Conservation (phyloP, 2,329 filamentous ascomycete genomes). For the Botrytis porri region DNA sequence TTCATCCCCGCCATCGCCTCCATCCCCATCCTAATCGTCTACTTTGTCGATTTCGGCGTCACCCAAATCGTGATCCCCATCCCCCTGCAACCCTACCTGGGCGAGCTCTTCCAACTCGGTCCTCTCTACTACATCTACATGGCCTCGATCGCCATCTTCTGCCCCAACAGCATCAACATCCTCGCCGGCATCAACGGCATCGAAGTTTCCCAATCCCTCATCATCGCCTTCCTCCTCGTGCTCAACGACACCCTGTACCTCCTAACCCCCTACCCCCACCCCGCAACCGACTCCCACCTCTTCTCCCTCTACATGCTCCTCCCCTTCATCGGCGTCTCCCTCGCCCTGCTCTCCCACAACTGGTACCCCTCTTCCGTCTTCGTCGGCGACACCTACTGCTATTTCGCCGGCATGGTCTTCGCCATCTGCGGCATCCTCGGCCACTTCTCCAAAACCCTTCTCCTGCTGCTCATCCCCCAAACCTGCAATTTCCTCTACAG, state of each 20-base stretch:
- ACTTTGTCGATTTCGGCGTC: slow-evolving; percentile 97
- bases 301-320: slow-evolving; percentile 94
- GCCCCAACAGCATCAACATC: slow-evolving; percentile 98
- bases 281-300: slow-evolving; percentile 90
- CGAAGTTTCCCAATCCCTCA: slow-evolving; percentile 89
- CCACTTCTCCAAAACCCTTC: slow-evolving; percentile 95
- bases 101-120: slow-evolving; percentile 74
- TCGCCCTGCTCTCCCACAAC: slow-evolving; percentile 85
- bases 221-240: slow-evolving; percentile 79
- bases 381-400: slow-evolving; percentile 98
- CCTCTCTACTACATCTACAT: slow-evolving; percentile 93
- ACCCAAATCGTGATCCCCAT: slow-evolving; percentile 91
- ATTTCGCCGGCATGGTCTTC: slow-evolving; percentile 99
- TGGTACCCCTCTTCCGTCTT: slow-evolving; percentile 96
- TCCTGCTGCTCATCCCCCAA: slow-evolving; percentile 87
- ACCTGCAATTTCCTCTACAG: slow-evolving; percentile 97
- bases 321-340: slow-evolving; percentile 88
- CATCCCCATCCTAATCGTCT: slow-evolving; percentile 90
- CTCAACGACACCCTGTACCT: slow-evolving; percentile 90
- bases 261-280: slow-evolving; percentile 78
- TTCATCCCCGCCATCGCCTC: slow-evolving; percentile 93
- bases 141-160: slow-evolving; percentile 94
- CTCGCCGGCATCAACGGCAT: slow-evolving; percentile 99
- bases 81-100: slow-evolving; percentile 78
- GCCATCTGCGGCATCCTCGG: slow-evolving; percentile 94